Evolutionary conservation across 345 rosid genomes (phyloP), one percentile per base, ranked within the genome.

Genomic region (Balakata baccata): DNA sequence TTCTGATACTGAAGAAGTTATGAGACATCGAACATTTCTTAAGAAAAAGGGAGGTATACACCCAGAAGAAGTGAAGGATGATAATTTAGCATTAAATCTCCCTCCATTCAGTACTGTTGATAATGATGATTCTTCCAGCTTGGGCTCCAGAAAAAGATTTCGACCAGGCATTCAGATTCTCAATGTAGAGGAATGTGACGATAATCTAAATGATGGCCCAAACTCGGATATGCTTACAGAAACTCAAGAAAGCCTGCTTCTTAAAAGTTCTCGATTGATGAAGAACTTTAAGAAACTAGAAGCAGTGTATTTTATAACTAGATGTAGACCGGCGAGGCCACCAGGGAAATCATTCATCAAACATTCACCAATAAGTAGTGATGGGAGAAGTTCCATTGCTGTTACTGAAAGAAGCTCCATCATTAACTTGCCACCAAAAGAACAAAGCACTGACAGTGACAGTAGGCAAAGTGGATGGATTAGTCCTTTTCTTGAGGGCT

Each of bases 201-300:
- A 85, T 77, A 83, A 70, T 82, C 79, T 80, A 5, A 86, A 83
- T 46, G 84, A 77, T 73, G 69, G 45, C 78, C 83, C 69, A 71
- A 80, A 80, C 69, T 82, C 68, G 1, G 85, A 84, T 78, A 71
- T 74, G 45, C 75, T 72, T 61, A 71, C 81, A 1, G 86, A 85
- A 60, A 86, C 83, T 53, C 90, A 75, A 73, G 92, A 86, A 74
- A 86, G 85, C 76, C 62, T 78, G 75, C 86, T 92, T 65, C 81
- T 81, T 58, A 86, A 85, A 83, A 89, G 85, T 78, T 86, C 96
- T 29, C 82, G 93, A 46, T 78, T 95, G 82, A 91, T 91, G 94
- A 87, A 85, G 81, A 95, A 92, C 83, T 89, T 95, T 76, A 89
- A 88, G 92, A 92, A 91, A 81, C 83, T 95, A 41, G 98, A 95